Conservation (phyloP, 1,284 basidiomycete genomes). For the Trichosporon coremiiforme region DNA sequence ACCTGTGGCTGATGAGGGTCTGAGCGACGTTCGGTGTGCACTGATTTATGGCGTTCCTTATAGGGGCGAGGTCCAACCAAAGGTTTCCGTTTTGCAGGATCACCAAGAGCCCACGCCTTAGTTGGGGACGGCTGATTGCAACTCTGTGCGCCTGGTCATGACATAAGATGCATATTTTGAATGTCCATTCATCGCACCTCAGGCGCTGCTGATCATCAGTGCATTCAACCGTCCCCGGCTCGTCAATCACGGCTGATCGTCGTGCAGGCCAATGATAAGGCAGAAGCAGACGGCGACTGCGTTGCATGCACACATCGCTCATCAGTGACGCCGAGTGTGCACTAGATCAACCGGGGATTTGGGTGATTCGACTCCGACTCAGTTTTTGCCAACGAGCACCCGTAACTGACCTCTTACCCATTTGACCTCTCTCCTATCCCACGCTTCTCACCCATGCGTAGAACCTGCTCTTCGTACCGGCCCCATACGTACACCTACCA, state of each 20-base stretch:
- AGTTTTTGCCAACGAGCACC: neutral
- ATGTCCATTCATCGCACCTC: neutral
- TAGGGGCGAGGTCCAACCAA: neutral
- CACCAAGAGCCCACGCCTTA: neutral
- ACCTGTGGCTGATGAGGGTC: neutral
- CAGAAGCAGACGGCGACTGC: neutral
- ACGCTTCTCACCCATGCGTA: neutral
- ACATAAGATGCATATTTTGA: neutral
- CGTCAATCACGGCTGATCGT: slow-evolving; percentile 6
- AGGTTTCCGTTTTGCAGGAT: neutral
- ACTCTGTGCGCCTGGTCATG: neutral
- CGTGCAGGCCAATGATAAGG: neutral
- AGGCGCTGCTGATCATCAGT: neutral
- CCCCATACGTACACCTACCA: neutral
- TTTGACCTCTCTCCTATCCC: neutral
- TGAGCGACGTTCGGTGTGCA: neutral
- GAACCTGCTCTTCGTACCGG: neutral
- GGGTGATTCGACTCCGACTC: neutral
- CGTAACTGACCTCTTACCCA: neutral
- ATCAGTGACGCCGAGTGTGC: neutral
- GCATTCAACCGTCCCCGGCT: slow-evolving; percentile 1
- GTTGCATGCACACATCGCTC: neutral
- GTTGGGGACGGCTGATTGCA: neutral
- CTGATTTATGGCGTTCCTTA: neutral
- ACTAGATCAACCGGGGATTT: neutral